phyloP scores from a whole-genome alignment of 2,329 filamentous ascomycete genomes.

The Pseudogymnoascus sp. region DNA sequence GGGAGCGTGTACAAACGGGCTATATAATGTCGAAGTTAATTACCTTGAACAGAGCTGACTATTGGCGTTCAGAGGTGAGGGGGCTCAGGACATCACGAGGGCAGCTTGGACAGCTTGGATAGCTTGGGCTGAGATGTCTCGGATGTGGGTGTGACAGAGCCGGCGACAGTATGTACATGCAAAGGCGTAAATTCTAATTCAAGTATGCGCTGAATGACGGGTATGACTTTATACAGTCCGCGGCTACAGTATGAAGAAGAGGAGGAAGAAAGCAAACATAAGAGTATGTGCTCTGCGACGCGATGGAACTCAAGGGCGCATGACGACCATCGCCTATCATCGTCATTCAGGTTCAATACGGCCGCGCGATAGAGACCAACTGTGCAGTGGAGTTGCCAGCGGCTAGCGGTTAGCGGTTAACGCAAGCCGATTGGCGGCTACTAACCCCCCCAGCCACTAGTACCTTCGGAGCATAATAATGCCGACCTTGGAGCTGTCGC shows the following conservation, averaged over 20 bases:
- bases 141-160: neutral
- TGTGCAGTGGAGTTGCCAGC: neutral
- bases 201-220: neutral
- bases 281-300: neutral
- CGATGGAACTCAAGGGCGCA: neutral
- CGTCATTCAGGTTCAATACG: constrained; percentile 2
- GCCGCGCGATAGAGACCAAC: neutral
- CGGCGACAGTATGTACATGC: neutral
- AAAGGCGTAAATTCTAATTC: neutral
- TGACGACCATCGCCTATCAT: neutral
- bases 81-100: constrained; percentile 8
- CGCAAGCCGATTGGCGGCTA: neutral
- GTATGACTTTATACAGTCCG: neutral
- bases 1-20: neutral
- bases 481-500: constrained; percentile 8
- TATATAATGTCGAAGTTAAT: neutral
- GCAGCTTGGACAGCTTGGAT: neutral
- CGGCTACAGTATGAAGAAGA: neutral
- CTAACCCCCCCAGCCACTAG: neutral
- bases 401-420: constrained; percentile 3
- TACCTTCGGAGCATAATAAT: neutral
- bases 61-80: neutral
- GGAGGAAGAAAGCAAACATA: neutral
- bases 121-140: constrained; percentile 1
- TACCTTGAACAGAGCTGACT: neutral